These are phyloP conservation scores for Diaporthe destruens DNA, from an alignment of 2,329 filamentous ascomycete species.

Conservation along the genomic window DNA sequence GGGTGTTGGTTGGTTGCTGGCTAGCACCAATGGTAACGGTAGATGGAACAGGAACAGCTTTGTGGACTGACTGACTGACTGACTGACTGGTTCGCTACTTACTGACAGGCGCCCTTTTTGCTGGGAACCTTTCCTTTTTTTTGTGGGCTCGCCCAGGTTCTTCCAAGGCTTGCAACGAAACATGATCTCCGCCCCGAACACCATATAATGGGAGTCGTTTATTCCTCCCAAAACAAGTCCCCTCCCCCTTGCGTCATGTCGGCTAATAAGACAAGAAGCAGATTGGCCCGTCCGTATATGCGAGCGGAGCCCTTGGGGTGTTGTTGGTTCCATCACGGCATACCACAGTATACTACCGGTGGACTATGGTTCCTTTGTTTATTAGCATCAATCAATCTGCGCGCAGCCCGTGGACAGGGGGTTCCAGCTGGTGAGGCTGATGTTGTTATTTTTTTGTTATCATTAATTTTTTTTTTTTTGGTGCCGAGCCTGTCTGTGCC, in stretches of 20 bases:
- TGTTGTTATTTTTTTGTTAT: neutral
- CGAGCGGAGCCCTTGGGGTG: neutral
- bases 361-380: neutral
- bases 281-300: slow-evolving; percentile 27
- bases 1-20: neutral
- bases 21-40: neutral
- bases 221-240: too few relatives aligned
- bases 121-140: too few relatives aligned
- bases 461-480: neutral
- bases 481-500: neutral
- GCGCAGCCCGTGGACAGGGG: neutral
- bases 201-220: neutral
- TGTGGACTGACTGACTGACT: too few relatives aligned
- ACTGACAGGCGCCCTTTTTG: too few relatives aligned
- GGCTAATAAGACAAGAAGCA: slow-evolving; percentile 31
- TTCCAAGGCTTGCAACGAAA: too few relatives aligned
- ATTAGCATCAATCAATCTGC: neutral
- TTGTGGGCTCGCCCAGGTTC: neutral
- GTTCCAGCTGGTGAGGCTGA: neutral
- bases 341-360: neutral
- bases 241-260: slow-evolving; percentile 25
- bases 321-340: neutral
- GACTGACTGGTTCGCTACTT: too few relatives aligned
- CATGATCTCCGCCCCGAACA: too few relatives aligned
- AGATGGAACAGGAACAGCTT: neutral